Evolutionary conservation across 148 eudicot species (phyloP), one percentile per base, ranked within the genome.

Genomic region (Camellia sinensis): DNA sequence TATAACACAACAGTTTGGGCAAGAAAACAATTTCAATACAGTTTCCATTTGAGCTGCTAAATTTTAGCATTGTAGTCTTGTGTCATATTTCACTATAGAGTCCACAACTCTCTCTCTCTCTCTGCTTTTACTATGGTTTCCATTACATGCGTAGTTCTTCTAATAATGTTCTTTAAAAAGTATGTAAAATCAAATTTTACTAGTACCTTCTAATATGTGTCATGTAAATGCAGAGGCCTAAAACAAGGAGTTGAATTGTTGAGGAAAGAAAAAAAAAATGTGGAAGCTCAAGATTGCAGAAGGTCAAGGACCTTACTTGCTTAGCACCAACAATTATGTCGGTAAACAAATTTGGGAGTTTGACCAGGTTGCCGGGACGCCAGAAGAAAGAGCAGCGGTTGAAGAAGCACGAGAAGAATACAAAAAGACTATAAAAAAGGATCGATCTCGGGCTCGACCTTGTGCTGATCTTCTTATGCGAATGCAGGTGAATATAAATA

Each of bases 281-380:
- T 82, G 84, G 84, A 82, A 82, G 67, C 77, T 82, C 3, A 82
- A 82, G 72, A 72, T 82, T 13, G 84, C 84, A 48, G 84, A 82
- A 65, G 84, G 84, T 0, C 15, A 73, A 13, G 78, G 75, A 5
- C 81, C 84, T 2, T 77, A 78, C 29, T 56, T 82, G 40, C 78
- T 37, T 18, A 82, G 80, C 73, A 82, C 84, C 56, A 82, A 82
- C 84, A 72, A 78, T 50, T 82, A 71, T 54, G 81, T 72, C 2
- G 84, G 84, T 1, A 71, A 81, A 45, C 84, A 82, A 29, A 82
- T 65, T 10, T 82, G 84, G 84, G 84, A 82, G 73, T 82, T 40
- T 10, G 73, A 77, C 3, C 74, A 78, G 2, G 73, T 64, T 37
- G 77, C 67, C 0, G 84, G 84, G 7, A 82, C 81, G 0, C 81